These are phyloP conservation scores for Sanghuangporus baumii DNA, from an alignment of 1,284 basidiomycete species.

Conservation along the genomic window DNA sequence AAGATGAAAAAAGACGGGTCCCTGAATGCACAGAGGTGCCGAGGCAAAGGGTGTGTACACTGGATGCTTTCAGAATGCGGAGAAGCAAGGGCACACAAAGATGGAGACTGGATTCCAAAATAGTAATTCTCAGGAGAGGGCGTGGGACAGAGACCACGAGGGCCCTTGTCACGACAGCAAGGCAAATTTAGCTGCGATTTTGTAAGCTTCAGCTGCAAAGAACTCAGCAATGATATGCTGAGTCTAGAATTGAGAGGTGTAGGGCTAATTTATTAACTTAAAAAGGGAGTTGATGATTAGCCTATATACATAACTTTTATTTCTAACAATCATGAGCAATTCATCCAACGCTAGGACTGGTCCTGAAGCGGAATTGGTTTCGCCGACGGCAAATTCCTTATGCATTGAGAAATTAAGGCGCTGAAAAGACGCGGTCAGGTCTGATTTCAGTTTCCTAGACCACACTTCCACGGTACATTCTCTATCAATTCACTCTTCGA, in stretches of 20 bases:
- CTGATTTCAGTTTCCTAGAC: background rate
- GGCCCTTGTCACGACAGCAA: too few species aligned
- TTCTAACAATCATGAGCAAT: background rate
- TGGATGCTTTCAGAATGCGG: background rate
- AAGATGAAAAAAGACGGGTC: background rate
- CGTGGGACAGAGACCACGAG: too few species aligned
- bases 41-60: background rate
- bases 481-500: background rate
- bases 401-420: background rate
- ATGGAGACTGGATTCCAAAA: background rate
- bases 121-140: background rate
- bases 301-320: background rate
- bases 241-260: too few species aligned
- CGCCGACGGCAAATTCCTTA: background rate
- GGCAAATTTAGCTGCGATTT: background rate
- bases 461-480: background rate
- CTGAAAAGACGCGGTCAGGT: background rate
- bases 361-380: background rate
- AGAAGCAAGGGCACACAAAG: background rate
- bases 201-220: background rate
- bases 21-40: background rate
- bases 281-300: too few species aligned
- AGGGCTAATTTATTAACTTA: too few species aligned
- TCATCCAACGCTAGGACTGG: background rate
- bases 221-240: too few species aligned